These are phyloP conservation scores for Fraxinus velutina DNA, from an alignment of 305 asterid species.

Conservation along the genomic window DNA sequence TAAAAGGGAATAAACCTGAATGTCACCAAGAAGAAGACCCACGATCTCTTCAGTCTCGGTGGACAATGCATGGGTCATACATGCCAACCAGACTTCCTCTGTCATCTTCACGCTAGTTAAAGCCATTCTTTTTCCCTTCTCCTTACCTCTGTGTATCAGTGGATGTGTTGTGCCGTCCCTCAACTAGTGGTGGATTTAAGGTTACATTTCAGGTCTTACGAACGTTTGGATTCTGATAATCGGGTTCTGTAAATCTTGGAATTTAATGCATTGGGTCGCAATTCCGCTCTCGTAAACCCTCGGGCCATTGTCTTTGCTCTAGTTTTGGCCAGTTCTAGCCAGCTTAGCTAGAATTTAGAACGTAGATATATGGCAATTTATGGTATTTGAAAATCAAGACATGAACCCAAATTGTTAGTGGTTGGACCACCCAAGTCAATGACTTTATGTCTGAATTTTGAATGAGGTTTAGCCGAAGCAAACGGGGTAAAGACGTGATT, in stretches of 20 bases:
- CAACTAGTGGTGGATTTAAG: neutral
- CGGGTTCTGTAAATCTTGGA: neutral
- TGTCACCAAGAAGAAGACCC: slow-evolving; percentile 99
- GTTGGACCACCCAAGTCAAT: neutral
- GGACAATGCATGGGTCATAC: slow-evolving; percentile 99
- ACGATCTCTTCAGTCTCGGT: slow-evolving; percentile 98
- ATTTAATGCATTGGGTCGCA: neutral
- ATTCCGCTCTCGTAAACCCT: neutral
- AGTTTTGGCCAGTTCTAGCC: neutral
- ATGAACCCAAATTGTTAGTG: neutral
- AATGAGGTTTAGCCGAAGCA: neutral
- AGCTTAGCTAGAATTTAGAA: neutral
- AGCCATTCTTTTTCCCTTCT: slow-evolving; percentile 43
- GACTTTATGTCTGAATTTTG: neutral
- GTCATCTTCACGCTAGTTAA: slow-evolving; percentile 88
- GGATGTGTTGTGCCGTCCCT: neutral
- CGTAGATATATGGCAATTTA: neutral
- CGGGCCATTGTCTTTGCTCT: neutral
- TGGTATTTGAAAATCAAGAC: neutral
- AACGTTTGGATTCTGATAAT: neutral
- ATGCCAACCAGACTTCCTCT: slow-evolving; percentile 97
- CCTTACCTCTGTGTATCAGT: neutral
- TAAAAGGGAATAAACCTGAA: slow-evolving; percentile 48
- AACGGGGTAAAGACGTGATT: neutral
- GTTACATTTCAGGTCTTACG: neutral